A percentile compares a stretch with the other conserved stretches of the same genome.
Conservation (phyloP, 176 grass and related monocot species). For the Tillandsia leiboldiana region DNA sequence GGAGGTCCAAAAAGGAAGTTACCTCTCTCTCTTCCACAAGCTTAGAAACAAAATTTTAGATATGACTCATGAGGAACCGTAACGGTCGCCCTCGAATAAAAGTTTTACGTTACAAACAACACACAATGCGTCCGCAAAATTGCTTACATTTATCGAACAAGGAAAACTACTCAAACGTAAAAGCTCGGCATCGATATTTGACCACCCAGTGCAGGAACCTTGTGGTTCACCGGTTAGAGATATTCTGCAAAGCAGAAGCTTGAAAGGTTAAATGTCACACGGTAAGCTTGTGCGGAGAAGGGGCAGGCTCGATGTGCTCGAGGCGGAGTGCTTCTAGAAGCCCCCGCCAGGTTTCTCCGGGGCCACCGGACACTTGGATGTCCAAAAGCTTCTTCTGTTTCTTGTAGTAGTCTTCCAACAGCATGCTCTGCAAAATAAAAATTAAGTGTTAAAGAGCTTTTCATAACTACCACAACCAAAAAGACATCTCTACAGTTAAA, state of each 20-base stretch:
- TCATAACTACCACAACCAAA: not conserved
- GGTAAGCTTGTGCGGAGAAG: slow-evolving; percentile 45
- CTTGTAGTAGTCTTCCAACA: slow-evolving; percentile 86
- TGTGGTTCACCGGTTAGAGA: not conserved
- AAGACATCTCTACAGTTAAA: not conserved
- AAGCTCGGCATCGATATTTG: no score
- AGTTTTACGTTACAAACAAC: no score
- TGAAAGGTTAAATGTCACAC: slow-evolving; percentile 7
- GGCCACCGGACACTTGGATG: slow-evolving; percentile 58
- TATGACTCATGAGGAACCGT: no score
- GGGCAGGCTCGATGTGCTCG: slow-evolving; percentile 66
- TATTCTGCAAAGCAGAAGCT: not conserved
- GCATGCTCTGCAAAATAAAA: slow-evolving; percentile 45
- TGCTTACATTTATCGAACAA: no score
- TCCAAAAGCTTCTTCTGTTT: slow-evolving; percentile 71
- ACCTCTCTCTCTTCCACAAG: no score
- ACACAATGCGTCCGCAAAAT: no score
- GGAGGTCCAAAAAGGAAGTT: no score
- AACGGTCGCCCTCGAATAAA: no score
- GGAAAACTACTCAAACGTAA: no score
- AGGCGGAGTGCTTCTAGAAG: slow-evolving; percentile 64
- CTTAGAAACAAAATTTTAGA: no score
- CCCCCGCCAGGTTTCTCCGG: slow-evolving; percentile 75
- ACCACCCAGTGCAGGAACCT: not conserved
- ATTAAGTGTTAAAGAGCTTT: not conserved